Base-by-base conservation (phyloP, 2,329 filamentous ascomycete genomes). In the Aspergillus hiratsukae region DNA sequence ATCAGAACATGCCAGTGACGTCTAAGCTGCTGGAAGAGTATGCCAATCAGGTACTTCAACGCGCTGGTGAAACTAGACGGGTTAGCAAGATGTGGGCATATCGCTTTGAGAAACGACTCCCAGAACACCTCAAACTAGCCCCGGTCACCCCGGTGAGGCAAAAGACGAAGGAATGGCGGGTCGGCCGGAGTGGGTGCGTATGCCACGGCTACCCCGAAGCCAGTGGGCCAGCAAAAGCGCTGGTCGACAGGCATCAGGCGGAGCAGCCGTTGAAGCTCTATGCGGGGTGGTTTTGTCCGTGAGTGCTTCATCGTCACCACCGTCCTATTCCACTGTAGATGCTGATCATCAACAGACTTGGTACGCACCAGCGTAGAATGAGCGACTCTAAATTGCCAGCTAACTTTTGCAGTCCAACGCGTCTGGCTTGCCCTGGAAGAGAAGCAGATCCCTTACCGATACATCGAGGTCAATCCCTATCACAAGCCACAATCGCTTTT, bases 381-480 rank as follows among this genome's bases (percentile, higher is more conserved):
- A 17, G 31, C 11, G 31, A 35, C 2, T 17, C 11, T 35, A 17
- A 6, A 35, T 14, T 35, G 28, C 52, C 40, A 52, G 48, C 49
- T 60, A 56, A 61, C 45, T 10, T 7, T 53, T 45, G 21, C 54
- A 75, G 74, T 90, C 4, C 88, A 91, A 75, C 81, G 88, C 19
- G 80, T 81, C 14, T 91, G 88, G 86, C 85, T 90, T 58, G 83
- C 86, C 1, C 80, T 92, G 10, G 81, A 86, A 65, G 88, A 91
- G 69, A 91, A 92, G 71, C 74, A 79, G 2, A 87, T 91, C 29
- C 82, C 83, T 17, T 87, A 92, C 69, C 85, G 91, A 74, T 90
- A 90, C 70, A 79, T 89, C 61, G 87, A 90, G 76, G 86, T 91
- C 57, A 91, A 91, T 71, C 89, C 89, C 0, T 91, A 91, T 76